Evolutionary conservation across 345 rosid genomes (phyloP), one percentile per base, ranked within the genome.

Genomic region (Physaria fendleri): DNA sequence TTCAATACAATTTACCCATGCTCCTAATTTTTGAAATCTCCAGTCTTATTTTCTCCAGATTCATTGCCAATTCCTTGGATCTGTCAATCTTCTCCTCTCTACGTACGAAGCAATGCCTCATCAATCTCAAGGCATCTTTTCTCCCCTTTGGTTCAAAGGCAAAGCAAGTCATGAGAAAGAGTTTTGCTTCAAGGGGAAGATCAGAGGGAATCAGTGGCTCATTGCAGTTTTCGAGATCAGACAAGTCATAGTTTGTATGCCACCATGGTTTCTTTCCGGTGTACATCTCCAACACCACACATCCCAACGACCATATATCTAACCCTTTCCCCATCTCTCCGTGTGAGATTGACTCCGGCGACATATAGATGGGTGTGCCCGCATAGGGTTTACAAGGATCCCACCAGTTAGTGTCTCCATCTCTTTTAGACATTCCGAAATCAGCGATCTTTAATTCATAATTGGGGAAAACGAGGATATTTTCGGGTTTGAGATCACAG

Each of bases 401-500:
- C 52, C 52, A 46, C 33, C 52, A 46, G 10, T 15, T 13, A 24
- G 12, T 7, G 4, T 46, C 33, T 13, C 33, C 33, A 1, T 46
- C 52, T 46, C 33, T 24, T 13, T 13, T 24, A 0, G 52, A 13
- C 11, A 46, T 0, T 5, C 51, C 51, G 0, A 46, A 46, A 46
- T 46, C 51, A n/a, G 30, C 22, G 23, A 45, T 45, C 50, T 45
- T 24, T 1, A 46, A 46, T 6, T 13, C 51, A 0, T 21, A 22
- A 22, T 0, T 14, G 1, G 56, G 21, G 17, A 56, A 44, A 14
- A 78, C 62, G 3, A 76, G 53, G 4, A 79, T 34, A 35, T 79
- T 76, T 4, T 70, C 72, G 0, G 78, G 83, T 42, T 79, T 79
- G 15, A 79, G 32, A 44, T 44, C 50, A 13, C 50, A 44, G 25